Evolutionary conservation across 345 rosid genomes (phyloP).

Genomic region (Camelina hispida): DNA sequence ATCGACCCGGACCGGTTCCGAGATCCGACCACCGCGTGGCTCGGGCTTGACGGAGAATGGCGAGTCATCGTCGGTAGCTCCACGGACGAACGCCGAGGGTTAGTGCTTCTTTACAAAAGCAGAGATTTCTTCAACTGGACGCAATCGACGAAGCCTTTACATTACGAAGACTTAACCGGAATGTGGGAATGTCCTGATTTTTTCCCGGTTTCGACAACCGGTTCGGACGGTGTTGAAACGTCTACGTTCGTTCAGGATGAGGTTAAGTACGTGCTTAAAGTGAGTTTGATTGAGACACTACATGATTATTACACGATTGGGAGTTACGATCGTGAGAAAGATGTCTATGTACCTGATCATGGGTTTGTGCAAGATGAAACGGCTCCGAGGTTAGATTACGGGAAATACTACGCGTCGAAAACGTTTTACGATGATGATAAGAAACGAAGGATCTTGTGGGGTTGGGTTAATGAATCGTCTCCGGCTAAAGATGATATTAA

Average conservation of each 20-base stretch:
- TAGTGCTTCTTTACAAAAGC: conserved; percentile 60
- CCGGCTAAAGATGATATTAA: conserved; percentile 44
- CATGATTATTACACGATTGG: conserved; percentile 61
- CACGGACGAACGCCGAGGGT: conserved; percentile 52
- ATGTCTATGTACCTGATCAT: conserved; percentile 54
- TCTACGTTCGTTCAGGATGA: conserved; percentile 2
- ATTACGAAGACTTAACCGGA: conserved; percentile 57
- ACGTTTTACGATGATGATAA: conserved; percentile 61
- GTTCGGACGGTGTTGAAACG: conserved; percentile 36
- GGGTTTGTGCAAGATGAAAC: conserved; percentile 52
- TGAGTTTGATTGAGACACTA: conserved; percentile 53
- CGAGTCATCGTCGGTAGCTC: conserved; percentile 41
- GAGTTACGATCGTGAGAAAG: conserved; percentile 47
- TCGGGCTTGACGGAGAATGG: conserved; percentile 40
- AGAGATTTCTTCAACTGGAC: conserved; percentile 61
- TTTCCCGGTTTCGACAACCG: conserved; percentile 54
- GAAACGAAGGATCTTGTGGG: conserved; percentile 67
- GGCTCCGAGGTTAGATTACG: conserved; percentile 68
- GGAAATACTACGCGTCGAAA: conserved; percentile 76
- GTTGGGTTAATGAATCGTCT: conserved; percentile 73
- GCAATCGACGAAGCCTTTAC: conserved; percentile 49
- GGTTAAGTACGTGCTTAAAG: conserved; percentile 59
- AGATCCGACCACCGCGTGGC: conserved; percentile 88
- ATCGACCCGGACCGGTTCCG: conserved; percentile 62
- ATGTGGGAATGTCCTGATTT: conserved; percentile 96